A percentile compares a stretch with the other conserved stretches of the same genome.
Conservation (phyloP, 1,284 basidiomycete species). For the Fomitopsis betulina region DNA sequence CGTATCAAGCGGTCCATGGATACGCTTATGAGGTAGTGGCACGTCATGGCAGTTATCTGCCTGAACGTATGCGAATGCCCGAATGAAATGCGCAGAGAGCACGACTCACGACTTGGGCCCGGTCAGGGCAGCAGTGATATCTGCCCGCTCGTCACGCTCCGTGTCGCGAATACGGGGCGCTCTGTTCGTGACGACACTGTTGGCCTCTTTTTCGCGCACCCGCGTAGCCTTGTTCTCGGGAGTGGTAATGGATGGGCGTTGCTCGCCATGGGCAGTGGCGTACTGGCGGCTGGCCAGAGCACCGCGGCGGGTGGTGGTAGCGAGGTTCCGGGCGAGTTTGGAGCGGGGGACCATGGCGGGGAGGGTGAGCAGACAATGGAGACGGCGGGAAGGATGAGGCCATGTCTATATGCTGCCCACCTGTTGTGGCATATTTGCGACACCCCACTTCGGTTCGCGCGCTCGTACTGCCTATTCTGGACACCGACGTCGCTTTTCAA, state of each 20-base stretch:
- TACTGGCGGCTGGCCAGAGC: not conserved
- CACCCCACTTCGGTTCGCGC: not conserved
- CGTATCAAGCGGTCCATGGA: no score
- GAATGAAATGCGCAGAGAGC: not conserved
- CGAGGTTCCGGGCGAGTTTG: not conserved
- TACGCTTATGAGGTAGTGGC: no score
- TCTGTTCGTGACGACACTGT: conserved; percentile 4
- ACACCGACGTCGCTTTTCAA: not conserved
- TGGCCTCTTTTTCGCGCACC: conserved; percentile 1
- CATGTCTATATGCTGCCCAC: not conserved
- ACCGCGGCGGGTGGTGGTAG: not conserved
- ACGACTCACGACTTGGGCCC: conserved; percentile 31
- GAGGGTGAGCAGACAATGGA: not conserved
- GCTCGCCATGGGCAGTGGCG: not conserved
- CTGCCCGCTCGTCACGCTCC: conserved; percentile 39
- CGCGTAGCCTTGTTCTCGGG: not conserved
- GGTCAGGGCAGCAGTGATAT: conserved; percentile 33
- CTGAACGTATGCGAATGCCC: not conserved
- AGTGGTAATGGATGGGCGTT: not conserved
- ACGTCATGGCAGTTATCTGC: not conserved
- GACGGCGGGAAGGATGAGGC: not conserved
- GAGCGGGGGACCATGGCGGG: not conserved
- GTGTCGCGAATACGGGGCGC: conserved; percentile 30
- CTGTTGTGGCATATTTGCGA: not conserved
- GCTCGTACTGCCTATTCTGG: not conserved